Conservation (phyloP, 495 filamentous ascomycete genomes). For the Neurospora sp. region DNA sequence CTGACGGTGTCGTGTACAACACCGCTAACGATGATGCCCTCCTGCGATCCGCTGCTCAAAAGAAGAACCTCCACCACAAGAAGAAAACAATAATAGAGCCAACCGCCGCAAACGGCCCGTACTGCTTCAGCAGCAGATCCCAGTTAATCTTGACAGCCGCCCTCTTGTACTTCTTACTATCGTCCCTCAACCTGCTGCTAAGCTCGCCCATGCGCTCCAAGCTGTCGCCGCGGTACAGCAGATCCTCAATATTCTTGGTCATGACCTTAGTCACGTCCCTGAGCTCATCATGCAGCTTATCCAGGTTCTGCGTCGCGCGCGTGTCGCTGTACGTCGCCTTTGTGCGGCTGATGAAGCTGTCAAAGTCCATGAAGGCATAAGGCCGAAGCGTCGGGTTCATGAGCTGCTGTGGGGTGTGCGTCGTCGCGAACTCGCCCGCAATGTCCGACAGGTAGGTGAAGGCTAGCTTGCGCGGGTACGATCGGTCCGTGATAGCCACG, state of each 20-base stretch:
- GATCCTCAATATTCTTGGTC: slow-evolving; percentile 99
- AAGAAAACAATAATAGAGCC: slow-evolving; percentile 73
- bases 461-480: slow-evolving; percentile 95
- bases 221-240: slow-evolving; percentile 89
- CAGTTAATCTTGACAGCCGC: slow-evolving; percentile 96
- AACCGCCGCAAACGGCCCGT: slow-evolving; percentile 75
- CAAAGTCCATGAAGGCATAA: slow-evolving; percentile 95
- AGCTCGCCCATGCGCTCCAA: slow-evolving; percentile 97
- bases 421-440: slow-evolving; percentile 78
- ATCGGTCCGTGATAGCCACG: slow-evolving; percentile 82
- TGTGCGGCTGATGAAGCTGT: slow-evolving; percentile 89
- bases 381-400: slow-evolving; percentile 66
- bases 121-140: slow-evolving; percentile 95
- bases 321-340: slow-evolving; percentile 92
- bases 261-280: slow-evolving; percentile 97
- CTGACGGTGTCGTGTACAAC: not conserved
- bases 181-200: slow-evolving; percentile 73
- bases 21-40: not conserved
- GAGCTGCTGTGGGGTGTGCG: slow-evolving; percentile 70
- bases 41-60: slow-evolving; percentile 37
- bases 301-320: slow-evolving; percentile 77
- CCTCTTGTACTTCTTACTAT: slow-evolving; percentile 84
- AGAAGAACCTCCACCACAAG: slow-evolving; percentile 91
- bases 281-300: slow-evolving; percentile 87
- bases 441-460: slow-evolving; percentile 98